Percentiles rank a stretch among this genome's conserved stretches.
Conservation (phyloP, 495 filamentous ascomycete genomes). For the Pseudotulostoma volvatum region DNA sequence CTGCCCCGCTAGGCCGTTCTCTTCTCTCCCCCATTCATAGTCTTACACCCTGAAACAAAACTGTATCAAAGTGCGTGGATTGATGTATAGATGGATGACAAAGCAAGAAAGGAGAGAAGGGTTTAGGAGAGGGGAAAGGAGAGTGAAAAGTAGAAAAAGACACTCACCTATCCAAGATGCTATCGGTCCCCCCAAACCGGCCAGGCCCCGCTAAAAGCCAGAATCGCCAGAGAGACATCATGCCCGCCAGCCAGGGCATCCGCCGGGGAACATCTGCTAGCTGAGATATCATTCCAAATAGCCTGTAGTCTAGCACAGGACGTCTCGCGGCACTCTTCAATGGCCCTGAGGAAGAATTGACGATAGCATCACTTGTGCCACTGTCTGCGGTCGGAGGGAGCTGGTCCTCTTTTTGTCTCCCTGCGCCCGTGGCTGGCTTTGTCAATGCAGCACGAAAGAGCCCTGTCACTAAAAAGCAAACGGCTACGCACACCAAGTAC, state of each 20-base stretch:
- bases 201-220: conserved; percentile 54
- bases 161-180: conserved; percentile 80
- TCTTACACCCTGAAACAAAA: no score
- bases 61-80: no score
- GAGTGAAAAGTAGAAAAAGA: conserved; percentile 8
- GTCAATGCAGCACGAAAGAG: conserved; percentile 29
- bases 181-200: conserved; percentile 53
- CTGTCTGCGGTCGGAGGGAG: not conserved
- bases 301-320: conserved; percentile 57
- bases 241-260: conserved; percentile 75
- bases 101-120: conserved; percentile 12
- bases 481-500: conserved; percentile 45
- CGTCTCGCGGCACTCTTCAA: conserved; percentile 35
- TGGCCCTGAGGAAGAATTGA: conserved; percentile 35
- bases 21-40: no score
- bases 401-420: conserved; percentile 3
- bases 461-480: conserved; percentile 44
- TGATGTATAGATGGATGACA: no score
- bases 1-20: no score
- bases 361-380: conserved; percentile 14
- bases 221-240: conserved; percentile 56
- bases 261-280: conserved; percentile 52
- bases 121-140: conserved; percentile 11
- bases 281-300: conserved; percentile 52
- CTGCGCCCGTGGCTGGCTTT: conserved; percentile 6